Conservation (phyloP, 1,284 basidiomycete genomes). For the Tremellales sp. region DNA sequence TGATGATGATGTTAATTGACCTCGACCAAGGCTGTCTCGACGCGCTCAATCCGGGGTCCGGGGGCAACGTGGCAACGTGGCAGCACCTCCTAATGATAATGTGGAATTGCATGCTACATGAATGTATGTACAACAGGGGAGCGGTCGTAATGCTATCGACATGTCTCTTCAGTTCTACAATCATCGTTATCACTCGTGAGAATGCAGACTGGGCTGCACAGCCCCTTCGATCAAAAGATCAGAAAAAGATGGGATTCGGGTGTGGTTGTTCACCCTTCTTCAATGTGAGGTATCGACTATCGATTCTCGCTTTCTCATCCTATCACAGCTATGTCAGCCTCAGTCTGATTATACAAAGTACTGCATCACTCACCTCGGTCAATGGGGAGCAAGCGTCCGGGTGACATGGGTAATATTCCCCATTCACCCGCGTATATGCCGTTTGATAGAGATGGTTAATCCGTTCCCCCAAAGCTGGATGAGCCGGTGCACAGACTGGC, state of each 20-base stretch:
- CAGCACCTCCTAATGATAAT: too few relatives aligned
- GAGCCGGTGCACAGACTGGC: constrained; percentile 38
- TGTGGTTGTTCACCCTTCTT: constrained; percentile 32
- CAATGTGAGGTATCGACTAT: constrained; percentile 27
- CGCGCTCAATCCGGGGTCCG: too few relatives aligned
- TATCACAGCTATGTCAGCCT: constrained; percentile 9
- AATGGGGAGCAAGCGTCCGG: constrained; percentile 40
- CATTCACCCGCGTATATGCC: constrained; percentile 40
- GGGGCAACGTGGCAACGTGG: too few relatives aligned
- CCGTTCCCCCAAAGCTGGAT: constrained; percentile 35
- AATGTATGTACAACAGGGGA: too few relatives aligned
- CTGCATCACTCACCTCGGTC: constrained; percentile 33
- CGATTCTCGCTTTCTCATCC: constrained; percentile 40
- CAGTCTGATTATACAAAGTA: not conserved
- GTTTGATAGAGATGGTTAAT: constrained; percentile 45
- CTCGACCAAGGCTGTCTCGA: too few relatives aligned
- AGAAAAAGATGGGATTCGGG: constrained; percentile 43
- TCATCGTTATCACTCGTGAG: too few relatives aligned
- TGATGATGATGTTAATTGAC: too few relatives aligned
- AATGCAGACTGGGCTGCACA: too few relatives aligned
- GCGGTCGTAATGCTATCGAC: too few relatives aligned
- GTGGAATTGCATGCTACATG: too few relatives aligned
- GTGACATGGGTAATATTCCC: constrained; percentile 43
- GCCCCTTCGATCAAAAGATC: too few relatives aligned
- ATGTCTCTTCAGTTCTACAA: too few relatives aligned